These are phyloP conservation scores for Rugonectria rugulosa DNA, from an alignment of 2,329 filamentous ascomycete species.

Conservation along the genomic window DNA sequence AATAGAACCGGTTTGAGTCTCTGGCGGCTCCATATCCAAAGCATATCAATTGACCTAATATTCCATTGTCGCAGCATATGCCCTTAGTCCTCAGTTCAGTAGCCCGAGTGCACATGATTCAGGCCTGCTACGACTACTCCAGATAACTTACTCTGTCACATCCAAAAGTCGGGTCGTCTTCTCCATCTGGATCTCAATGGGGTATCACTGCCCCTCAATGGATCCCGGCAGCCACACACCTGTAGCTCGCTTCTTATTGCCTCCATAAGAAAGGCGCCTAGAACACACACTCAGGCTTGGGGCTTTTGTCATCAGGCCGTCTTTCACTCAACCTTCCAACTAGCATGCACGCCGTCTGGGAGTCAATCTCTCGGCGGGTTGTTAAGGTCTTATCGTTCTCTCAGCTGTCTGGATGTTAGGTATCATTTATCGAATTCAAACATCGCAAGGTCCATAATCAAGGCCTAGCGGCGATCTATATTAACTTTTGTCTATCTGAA, in stretches of 20 bases:
- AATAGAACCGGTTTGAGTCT: no score
- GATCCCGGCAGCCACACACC: background rate
- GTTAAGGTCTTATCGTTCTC: background rate
- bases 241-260: background rate
- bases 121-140: background rate
- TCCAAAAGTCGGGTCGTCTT: no score
- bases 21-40: no score
- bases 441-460: constrained; percentile 1
- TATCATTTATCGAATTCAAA: constrained; percentile 5
- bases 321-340: background rate
- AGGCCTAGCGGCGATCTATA: background rate
- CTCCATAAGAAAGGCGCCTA: background rate
- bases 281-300: background rate
- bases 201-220: no score
- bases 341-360: background rate
- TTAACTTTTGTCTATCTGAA: background rate
- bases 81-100: background rate
- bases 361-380: background rate
- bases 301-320: background rate
- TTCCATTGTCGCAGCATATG: background rate
- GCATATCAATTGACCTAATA: no score
- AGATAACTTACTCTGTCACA: no score
- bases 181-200: no score
- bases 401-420: constrained; percentile 1
- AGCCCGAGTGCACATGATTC: constrained; percentile 4